Conservation (phyloP, 2,329 filamentous ascomycete genomes). For the Pseudogymnoascus sp. region DNA sequence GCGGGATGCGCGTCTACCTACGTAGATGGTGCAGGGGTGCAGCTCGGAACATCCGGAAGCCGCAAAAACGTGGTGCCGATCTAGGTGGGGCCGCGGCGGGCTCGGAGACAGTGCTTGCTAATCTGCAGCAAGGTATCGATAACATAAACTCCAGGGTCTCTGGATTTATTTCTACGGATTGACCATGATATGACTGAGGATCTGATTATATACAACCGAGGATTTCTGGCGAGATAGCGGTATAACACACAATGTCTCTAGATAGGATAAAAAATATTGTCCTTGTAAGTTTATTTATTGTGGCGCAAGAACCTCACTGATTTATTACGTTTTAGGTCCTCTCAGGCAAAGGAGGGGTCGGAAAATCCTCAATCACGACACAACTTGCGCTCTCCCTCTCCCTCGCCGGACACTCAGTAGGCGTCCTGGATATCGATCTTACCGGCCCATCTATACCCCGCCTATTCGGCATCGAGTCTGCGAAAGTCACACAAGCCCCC, state of each 20-base stretch:
- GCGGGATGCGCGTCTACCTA: not conserved
- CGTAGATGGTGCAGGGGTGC: conserved; percentile 6
- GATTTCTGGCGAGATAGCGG: not conserved
- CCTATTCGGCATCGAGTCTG: conserved; percentile 81
- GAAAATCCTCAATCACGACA: conserved; percentile 95
- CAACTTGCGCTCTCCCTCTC: conserved; percentile 88
- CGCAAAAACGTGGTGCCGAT: conserved; percentile 9
- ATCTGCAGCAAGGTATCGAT: conserved; percentile 7
- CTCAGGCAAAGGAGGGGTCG: conserved; percentile 95
- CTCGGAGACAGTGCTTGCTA: conserved; percentile 7
- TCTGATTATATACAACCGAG: not conserved
- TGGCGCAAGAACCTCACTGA: not conserved
- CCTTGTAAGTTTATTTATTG: conserved; percentile 45
- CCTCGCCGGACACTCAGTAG: conserved; percentile 77
- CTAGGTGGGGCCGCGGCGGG: conserved; percentile 1
- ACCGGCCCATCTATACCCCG: conserved; percentile 95
- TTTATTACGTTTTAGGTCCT: conserved; percentile 48
- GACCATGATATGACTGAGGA: not conserved
- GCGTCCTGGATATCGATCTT: conserved; percentile 91
- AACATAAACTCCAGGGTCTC: conserved; percentile 9
- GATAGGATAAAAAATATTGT: conserved; percentile 69
- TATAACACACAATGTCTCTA: conserved; percentile 48
- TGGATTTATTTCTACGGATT: not conserved
- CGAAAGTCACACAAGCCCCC: conserved; percentile 84
- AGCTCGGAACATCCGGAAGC: not conserved